phyloP scores from a whole-genome alignment of 208 protist genomes.

The Trichomonas gallinae region DNA sequence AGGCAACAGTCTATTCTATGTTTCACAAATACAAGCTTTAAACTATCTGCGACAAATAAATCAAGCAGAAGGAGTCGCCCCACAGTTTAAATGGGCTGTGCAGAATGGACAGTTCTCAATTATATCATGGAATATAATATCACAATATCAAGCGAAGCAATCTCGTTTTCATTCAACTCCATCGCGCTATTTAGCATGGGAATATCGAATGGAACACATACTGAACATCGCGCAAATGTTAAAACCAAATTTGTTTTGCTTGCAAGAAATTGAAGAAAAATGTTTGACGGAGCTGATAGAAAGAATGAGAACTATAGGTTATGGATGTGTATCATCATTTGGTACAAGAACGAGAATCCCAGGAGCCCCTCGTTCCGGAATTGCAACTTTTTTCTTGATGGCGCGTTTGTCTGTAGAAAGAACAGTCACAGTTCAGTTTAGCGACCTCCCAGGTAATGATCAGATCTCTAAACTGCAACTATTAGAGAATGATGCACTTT shows the following conservation, averaged over 20 bases:
- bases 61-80: neutral
- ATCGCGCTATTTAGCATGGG: neutral
- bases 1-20: neutral
- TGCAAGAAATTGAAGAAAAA: slow-evolving; percentile 16
- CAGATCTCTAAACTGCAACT: neutral
- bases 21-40: neutral
- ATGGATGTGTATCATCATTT: neutral
- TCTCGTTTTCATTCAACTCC: neutral
- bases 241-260: neutral
- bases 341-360: neutral
- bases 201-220: neutral
- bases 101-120: neutral
- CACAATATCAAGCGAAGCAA: neutral
- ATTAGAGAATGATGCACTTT: neutral
- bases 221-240: neutral
- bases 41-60: neutral
- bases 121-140: neutral
- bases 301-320: neutral
- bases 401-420: neutral
- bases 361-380: neutral
- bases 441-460: neutral
- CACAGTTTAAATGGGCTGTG: neutral
- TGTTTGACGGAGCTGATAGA: neutral
- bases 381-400: neutral
- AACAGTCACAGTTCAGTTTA: neutral